Evolutionary conservation across 2,329 filamentous ascomycete genomes (phyloP), one percentile per base, ranked within the genome.

Genomic region (Fusarium graminum): DNA sequence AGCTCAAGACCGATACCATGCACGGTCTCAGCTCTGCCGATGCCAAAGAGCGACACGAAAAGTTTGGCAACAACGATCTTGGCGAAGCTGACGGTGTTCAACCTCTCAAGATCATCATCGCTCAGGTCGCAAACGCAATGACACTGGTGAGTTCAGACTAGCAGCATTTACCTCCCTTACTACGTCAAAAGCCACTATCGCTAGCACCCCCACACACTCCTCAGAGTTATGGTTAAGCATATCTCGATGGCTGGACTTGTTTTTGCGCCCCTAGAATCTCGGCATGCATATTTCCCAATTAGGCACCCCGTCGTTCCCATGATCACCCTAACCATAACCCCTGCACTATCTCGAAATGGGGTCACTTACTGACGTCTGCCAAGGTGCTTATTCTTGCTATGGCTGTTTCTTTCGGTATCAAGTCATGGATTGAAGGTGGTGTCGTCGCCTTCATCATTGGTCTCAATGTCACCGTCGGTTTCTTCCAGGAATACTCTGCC

Each of bases 111-210:
- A 87, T 89, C 34, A 75, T 89, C 11, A 78, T 90, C 43, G 82
- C 85, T 26, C 89, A 91, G 74, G 80, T 91, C 53, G 88, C 88
- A 51, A 91, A 92, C 73, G 88, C 88, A 11, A 87, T 91, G 87
- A 90, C 87, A 62, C 74, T 91, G 75, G 89, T 89, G 68, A 71
- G 76, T 68, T 26, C 19, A 52, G 10, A 10, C 45, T 47, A 38
- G 17, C 14, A 19, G 28, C 16, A 10, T 41, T 50, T 34, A 14
- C 36, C 14, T 22, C 22, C 22, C 29, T 34, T 39, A 32, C 34
- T 41, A 26, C 12, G 22, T 36, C 19, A 14, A 26, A 36, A 49
- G 28, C 17, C 34, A 45, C 25, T n/a, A 28, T 9, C 26, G 29
- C 13, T 19, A n/a, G 29, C 22, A 22, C n/a, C 45, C 64, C 60